Evolutionary conservation across 768 basidiomycete genomes (phyloP).

Genomic region (Hydnum rufescens): DNA sequence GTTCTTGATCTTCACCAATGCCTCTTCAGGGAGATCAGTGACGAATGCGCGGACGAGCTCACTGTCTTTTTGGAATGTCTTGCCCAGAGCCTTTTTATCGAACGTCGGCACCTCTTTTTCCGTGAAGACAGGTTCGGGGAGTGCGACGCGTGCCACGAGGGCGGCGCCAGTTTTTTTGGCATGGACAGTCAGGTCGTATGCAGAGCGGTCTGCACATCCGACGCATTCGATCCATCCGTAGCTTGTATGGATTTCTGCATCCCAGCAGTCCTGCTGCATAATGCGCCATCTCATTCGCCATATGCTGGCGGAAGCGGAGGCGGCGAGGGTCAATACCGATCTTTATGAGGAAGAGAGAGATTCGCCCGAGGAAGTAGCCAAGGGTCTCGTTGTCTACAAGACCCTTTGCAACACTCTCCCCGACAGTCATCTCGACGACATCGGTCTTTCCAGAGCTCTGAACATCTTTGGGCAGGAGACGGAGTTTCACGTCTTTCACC

Average conservation of each 20-base stretch:
- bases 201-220: slow-evolving; percentile 94
- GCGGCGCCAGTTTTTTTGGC: slow-evolving; percentile 63
- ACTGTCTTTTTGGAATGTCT: slow-evolving; percentile 76
- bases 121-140: slow-evolving; percentile 68
- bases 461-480: slow-evolving; percentile 64
- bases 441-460: slow-evolving; percentile 57
- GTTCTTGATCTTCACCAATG: slow-evolving; percentile 42
- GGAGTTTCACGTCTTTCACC: slow-evolving; percentile 51
- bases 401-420: slow-evolving; percentile 71
- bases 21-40: slow-evolving; percentile 42
- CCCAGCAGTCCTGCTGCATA: slow-evolving; percentile 99
- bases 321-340: slow-evolving; percentile 75
- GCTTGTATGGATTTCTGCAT: slow-evolving; percentile 90
- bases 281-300: slow-evolving; percentile 99
- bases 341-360: slow-evolving; percentile 71
- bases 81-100: slow-evolving; percentile 77
- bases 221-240: slow-evolving; percentile 97
- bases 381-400: slow-evolving; percentile 93
- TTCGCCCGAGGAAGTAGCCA: slow-evolving; percentile 90
- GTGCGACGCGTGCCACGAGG: slow-evolving; percentile 65
- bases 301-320: slow-evolving; percentile 91
- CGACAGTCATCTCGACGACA: slow-evolving; percentile 47
- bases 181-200: slow-evolving; percentile 90
- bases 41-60: slow-evolving; percentile 42
- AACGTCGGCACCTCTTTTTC: slow-evolving; percentile 64